phyloP scores from a whole-genome alignment of 169 alveolate species.

The Plasmodium vivax region DNA sequence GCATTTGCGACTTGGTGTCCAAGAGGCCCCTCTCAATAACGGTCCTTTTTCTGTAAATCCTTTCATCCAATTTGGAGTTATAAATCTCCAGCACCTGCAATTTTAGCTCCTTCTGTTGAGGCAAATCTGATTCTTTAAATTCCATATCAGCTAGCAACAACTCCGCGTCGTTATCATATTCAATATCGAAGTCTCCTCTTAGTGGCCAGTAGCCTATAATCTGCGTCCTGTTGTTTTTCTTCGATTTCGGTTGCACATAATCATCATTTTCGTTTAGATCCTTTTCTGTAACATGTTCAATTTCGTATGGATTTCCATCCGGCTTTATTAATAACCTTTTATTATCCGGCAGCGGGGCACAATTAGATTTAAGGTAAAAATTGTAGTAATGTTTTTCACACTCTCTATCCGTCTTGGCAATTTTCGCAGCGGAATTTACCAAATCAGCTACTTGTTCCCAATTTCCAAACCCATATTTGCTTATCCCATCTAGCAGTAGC shows the following conservation, averaged over 20 bases:
- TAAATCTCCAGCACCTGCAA: conserved; percentile 89
- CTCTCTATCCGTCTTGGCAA: conserved; percentile 83
- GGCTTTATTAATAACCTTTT: conserved; percentile 65
- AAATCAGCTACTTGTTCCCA: conserved; percentile 87
- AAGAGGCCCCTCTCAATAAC: conserved; percentile 90
- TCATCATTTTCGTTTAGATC: conserved; percentile 51
- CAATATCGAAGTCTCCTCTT: conserved; percentile 98
- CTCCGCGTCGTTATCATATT: conserved; percentile 99
- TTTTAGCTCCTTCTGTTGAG: conserved; percentile 88
- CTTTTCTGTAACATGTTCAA: conserved; percentile 52
- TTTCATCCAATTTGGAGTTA: conserved; percentile 92
- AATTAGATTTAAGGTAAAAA: conserved; percentile 82
- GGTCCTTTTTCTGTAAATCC: conserved; percentile 89
- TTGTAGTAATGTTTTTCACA: conserved; percentile 88
- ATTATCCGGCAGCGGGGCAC: conserved; percentile 86
- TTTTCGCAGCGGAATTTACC: conserved; percentile 80
- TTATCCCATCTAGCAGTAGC: conserved; percentile 90
- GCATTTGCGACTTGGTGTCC: conserved; percentile 90
- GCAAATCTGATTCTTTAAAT: conserved; percentile 90
- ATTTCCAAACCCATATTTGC: conserved; percentile 93
- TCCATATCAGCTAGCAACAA: conserved; percentile 97
- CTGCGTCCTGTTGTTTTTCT: conserved; percentile 85
- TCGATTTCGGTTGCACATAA: conserved; percentile 64
- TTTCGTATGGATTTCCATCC: conserved; percentile 64
- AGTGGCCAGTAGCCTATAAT: conserved; percentile 96